Evolutionary conservation across 2,329 filamentous ascomycete genomes (phyloP).

Genomic region (Cylindrodendrum hubeiense): DNA sequence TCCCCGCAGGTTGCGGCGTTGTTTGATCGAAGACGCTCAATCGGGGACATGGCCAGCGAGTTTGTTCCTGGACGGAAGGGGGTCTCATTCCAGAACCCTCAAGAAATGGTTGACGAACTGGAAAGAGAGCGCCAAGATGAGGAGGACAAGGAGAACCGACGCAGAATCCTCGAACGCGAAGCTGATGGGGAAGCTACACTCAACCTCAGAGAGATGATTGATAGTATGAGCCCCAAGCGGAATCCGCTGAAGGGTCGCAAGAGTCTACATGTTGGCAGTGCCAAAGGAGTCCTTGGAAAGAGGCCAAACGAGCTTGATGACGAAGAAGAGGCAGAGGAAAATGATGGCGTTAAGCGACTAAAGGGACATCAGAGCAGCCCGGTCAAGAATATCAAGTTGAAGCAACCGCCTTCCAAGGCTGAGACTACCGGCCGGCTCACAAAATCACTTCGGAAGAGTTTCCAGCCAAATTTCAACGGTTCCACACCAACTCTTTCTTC

Average conservation of each 20-base stretch:
- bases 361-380: slow-evolving; percentile 80
- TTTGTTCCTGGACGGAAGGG: slow-evolving; percentile 69
- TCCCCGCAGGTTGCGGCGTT: slow-evolving; percentile 80
- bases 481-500: slow-evolving; percentile 60
- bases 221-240: slow-evolving; percentile 82
- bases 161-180: slow-evolving; percentile 67
- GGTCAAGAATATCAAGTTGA: slow-evolving; percentile 79
- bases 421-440: slow-evolving; percentile 73
- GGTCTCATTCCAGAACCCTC: slow-evolving; percentile 76
- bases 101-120: slow-evolving; percentile 71
- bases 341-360: slow-evolving; percentile 75
- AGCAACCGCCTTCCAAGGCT: slow-evolving; percentile 75
- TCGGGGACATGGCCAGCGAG: slow-evolving; percentile 73
- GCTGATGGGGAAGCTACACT: slow-evolving; percentile 68
- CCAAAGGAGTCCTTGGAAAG: slow-evolving; percentile 80
- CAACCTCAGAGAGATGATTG: slow-evolving; percentile 82
- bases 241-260: slow-evolving; percentile 75
- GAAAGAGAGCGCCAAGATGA: slow-evolving; percentile 72
- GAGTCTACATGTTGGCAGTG: slow-evolving; percentile 81
- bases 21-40: slow-evolving; percentile 77
- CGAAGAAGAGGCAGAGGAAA: slow-evolving; percentile 70
- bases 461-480: slow-evolving; percentile 57
- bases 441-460: slow-evolving; percentile 61
- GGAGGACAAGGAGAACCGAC: slow-evolving; percentile 70
- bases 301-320: slow-evolving; percentile 78